Percentiles rank a stretch among this genome's conserved stretches.
These are phyloP conservation scores for Chaetomium sp. DNA, from an alignment of 2,329 filamentous ascomycete genomes.

Conservation along the genomic window DNA sequence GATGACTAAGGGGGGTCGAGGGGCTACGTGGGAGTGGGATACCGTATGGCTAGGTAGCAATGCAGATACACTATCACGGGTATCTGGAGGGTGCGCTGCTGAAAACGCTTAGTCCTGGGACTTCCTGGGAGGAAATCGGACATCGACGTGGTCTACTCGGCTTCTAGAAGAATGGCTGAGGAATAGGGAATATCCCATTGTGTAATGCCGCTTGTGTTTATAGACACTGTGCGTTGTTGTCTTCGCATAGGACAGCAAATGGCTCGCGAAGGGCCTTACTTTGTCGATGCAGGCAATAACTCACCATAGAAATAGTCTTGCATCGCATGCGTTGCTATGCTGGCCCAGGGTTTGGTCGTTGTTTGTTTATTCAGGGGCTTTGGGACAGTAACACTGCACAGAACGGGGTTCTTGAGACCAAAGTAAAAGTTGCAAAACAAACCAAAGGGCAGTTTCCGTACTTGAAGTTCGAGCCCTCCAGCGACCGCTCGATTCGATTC, in stretches of 20 bases:
- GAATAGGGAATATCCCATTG: too few relatives aligned
- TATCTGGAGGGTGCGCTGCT: not conserved
- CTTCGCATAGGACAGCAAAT: not conserved
- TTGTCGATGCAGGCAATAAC: not conserved
- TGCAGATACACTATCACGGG: too few relatives aligned
- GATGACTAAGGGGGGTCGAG: too few relatives aligned
- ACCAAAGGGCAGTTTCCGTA: not conserved
- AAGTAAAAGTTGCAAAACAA: not conserved
- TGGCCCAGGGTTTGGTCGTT: not conserved
- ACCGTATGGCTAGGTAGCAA: too few relatives aligned
- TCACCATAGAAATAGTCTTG: not conserved
- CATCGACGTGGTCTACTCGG: not conserved
- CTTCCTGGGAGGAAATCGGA: not conserved
- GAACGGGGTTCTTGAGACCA: not conserved
- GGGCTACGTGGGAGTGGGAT: too few relatives aligned
- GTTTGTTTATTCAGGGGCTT: conserved; percentile 9
- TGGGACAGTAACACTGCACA: not conserved
- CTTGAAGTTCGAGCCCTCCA: not conserved
- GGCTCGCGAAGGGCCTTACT: not conserved
- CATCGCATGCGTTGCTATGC: not conserved
- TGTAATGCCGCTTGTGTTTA: not conserved
- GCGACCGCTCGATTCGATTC: not conserved
- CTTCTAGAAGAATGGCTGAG: too few relatives aligned
- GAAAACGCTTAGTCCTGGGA: not conserved
- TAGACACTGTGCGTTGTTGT: not conserved